Conservation (phyloP, 306 rosid species). For the Medicago ruthenica region DNA sequence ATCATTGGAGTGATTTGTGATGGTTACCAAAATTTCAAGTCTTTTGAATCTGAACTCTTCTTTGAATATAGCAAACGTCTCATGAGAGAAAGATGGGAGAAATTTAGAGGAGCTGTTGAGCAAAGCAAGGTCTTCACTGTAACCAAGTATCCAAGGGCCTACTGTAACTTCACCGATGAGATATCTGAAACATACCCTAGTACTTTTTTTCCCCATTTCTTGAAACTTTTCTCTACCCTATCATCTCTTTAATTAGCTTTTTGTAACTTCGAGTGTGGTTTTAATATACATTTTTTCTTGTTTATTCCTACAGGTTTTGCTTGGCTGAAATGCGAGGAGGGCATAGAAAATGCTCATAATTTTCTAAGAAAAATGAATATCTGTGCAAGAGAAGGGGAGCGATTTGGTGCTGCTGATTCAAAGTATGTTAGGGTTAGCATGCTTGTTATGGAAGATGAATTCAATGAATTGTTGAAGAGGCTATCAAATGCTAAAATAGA, state of each 20-base stretch:
- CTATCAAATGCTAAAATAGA: slow-evolving; percentile 44
- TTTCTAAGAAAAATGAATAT: slow-evolving; percentile 53
- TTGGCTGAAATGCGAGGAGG: slow-evolving; percentile 72
- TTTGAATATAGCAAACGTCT: slow-evolving; percentile 51
- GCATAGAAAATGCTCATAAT: slow-evolving; percentile 51
- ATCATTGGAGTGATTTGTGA: slow-evolving; percentile 70
- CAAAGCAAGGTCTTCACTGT: slow-evolving; percentile 49
- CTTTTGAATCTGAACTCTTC: slow-evolving; percentile 52
- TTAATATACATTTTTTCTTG: background rate
- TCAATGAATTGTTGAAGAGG: slow-evolving; percentile 57
- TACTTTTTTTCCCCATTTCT: slow-evolving; percentile 3
- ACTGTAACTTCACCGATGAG: slow-evolving; percentile 62
- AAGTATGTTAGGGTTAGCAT: slow-evolving; percentile 63
- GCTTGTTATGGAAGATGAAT: slow-evolving; percentile 54
- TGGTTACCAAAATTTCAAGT: slow-evolving; percentile 51
- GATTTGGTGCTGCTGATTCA: slow-evolving; percentile 61
- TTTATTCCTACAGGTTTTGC: slow-evolving; percentile 58
- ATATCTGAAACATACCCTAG: slow-evolving; percentile 65
- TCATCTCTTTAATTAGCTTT: background rate
- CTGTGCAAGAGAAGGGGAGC: slow-evolving; percentile 57
- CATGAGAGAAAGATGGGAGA: slow-evolving; percentile 73
- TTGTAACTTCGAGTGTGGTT: background rate
- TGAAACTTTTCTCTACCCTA: background rate
- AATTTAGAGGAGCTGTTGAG: slow-evolving; percentile 49
- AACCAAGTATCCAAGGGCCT: slow-evolving; percentile 45